Evolutionary conservation across 2,329 filamentous ascomycete species (phyloP), one percentile per base, ranked within the genome.

Genomic region (Fusarium sp.): DNA sequence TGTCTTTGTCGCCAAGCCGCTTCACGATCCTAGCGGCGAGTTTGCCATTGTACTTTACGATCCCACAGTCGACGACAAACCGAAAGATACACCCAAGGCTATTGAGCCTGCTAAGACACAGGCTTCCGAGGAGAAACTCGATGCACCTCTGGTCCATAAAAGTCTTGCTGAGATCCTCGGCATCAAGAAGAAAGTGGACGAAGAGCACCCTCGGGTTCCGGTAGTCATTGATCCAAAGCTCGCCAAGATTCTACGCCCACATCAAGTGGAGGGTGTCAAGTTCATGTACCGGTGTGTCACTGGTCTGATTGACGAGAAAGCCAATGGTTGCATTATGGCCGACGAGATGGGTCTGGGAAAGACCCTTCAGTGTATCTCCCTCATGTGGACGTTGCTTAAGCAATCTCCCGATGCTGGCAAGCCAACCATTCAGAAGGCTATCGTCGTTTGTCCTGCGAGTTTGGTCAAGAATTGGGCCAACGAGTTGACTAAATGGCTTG

Each of bases 311-410:
- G 96, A 98, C 74, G 87, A 92, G 40, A 95, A 95, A 74, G 96
- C 96, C 50, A 93, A 98, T 79, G 96, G 96, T 4, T 99, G 96
- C 81, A 99, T 99, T 78, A 99, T 99, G 96, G 96, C 96, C 55
- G 96, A 99, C 78, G 96, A 98, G 78, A 99, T 99, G 96, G 96
- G 96, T 73, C 83, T 99, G 30, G 96, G 96, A 59, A 99, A 99
- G 82, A 99, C 96, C 20, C 82, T 99, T 45, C 96, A 99, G 83
- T 99, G 96, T 80, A 99, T 99, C 75, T 89, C 96, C 1, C 86
- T 99, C 51, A 91, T 99, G 85, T 99, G 96, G 96, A 99, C 96
- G 3, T 82, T 99, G 2, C 83, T 99, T 18, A 98, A 98, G 79
- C 96, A 99, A 77, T 97, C 94, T 0, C 93, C 96, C 0, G 93